phyloP scores from a whole-genome alignment of 805 yeast species.

The Maudiozyma pseudohumilis region DNA sequence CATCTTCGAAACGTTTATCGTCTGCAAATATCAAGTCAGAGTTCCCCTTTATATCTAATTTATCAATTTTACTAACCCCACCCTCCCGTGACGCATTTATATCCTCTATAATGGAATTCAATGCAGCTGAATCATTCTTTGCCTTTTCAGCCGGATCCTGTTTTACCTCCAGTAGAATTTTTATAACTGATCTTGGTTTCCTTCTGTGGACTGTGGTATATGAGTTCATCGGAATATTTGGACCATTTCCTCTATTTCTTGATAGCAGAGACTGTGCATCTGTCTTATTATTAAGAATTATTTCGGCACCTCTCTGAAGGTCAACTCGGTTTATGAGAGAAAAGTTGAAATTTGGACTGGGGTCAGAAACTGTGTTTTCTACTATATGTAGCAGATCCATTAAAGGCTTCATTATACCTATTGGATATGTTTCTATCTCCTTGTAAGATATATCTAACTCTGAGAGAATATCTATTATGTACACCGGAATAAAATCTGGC shows the following conservation, averaged over 20 bases:
- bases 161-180: too few species aligned
- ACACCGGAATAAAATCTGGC: slow-evolving; percentile 38
- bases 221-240: too few species aligned
- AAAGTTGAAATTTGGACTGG: slow-evolving; percentile 38
- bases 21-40: slow-evolving; percentile 55
- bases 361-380: slow-evolving; percentile 43
- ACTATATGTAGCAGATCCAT: slow-evolving; percentile 47
- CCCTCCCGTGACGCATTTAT: neutral
- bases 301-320: slow-evolving; percentile 26
- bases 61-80: slow-evolving; percentile 1
- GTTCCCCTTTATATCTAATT: slow-evolving; percentile 9
- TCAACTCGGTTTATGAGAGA: slow-evolving; percentile 63
- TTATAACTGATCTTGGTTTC: too few species aligned
- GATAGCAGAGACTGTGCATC: too few species aligned
- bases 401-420: slow-evolving; percentile 60
- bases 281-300: too few species aligned
- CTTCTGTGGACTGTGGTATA: too few species aligned
- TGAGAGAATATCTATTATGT: slow-evolving; percentile 53
- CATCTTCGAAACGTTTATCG: slow-evolving; percentile 74
- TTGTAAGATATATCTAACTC: slow-evolving; percentile 42
- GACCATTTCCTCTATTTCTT: too few species aligned
- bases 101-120: neutral
- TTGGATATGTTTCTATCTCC: slow-evolving; percentile 60
- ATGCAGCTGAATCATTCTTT: too few species aligned
- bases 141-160: too few species aligned